These are phyloP conservation scores for Cerrena zonata DNA, from an alignment of 1,284 basidiomycete genomes.

Conservation along the genomic window DNA sequence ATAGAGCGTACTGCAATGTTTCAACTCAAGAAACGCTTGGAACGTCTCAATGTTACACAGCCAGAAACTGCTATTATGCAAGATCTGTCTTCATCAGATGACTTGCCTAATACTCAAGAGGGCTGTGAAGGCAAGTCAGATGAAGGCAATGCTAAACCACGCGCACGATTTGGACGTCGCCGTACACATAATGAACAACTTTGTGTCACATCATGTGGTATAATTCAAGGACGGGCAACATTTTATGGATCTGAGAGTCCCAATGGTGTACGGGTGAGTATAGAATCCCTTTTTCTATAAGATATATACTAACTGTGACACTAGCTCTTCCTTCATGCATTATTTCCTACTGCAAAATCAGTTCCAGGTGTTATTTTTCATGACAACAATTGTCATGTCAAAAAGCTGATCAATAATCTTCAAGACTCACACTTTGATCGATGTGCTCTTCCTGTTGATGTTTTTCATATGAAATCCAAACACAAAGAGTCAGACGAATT, in stretches of 20 bases:
- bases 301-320: neutral
- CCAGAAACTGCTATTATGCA: no score
- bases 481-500: no score
- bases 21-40: no score
- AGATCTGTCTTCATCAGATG: no score
- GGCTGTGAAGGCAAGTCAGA: no score
- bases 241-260: slow-evolving; percentile 3
- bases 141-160: neutral
- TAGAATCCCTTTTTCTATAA: neutral
- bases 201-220: slow-evolving; percentile 3
- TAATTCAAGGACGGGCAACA: slow-evolving; percentile 2
- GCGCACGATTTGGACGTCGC: neutral
- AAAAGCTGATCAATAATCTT: neutral
- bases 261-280: slow-evolving; percentile 9
- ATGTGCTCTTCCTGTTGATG: neutral
- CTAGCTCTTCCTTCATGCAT: neutral
- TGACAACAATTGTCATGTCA: neutral
- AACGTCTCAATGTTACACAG: no score
- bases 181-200: slow-evolving; percentile 11
- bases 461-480: neutral
- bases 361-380: neutral
- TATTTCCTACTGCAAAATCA: neutral
- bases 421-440: neutral
- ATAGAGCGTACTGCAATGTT: no score
- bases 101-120: no score